Evolutionary conservation across 129 eudicot species (phyloP).

Genomic region (Kitagawia praeruptora): DNA sequence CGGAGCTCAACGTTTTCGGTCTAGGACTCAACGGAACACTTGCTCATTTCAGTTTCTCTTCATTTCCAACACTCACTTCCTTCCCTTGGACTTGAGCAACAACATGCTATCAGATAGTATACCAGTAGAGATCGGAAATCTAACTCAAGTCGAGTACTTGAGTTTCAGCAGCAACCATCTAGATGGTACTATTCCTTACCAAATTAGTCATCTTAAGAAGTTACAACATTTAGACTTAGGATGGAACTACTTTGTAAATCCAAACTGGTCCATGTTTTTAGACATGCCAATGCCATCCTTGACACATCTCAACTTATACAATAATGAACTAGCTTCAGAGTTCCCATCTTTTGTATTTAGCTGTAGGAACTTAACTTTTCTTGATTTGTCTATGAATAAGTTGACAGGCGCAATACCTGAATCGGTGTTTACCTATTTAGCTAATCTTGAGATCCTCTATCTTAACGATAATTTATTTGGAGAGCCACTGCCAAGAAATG

Average conservation of each 20-base stretch:
- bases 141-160: constrained; percentile 29
- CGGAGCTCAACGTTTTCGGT: constrained; percentile 26
- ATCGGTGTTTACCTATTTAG: constrained; percentile 37
- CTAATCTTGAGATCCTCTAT: constrained; percentile 48
- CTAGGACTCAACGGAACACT: constrained; percentile 37
- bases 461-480: constrained; percentile 37
- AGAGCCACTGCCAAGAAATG: constrained; percentile 37
- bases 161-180: constrained; percentile 35
- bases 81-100: constrained; percentile 65
- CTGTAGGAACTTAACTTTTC: constrained; percentile 43
- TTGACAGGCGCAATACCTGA: constrained; percentile 60
- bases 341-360: constrained; percentile 46
- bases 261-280: constrained; percentile 50
- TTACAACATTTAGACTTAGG: constrained; percentile 52
- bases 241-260: constrained; percentile 42
- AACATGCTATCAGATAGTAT: constrained; percentile 34
- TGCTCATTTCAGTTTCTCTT: constrained; percentile 32
- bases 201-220: constrained; percentile 47
- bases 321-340: constrained; percentile 33
- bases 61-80: constrained; percentile 46
- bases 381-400: constrained; percentile 57
- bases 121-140: constrained; percentile 47
- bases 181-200: constrained; percentile 44
- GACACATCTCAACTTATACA: constrained; percentile 33
- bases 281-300: constrained; percentile 46